A percentile compares a stretch with the other conserved stretches of the same genome.
Evolutionary conservation across 176 grass and related monocot genomes (phyloP).

Genomic region (Tillandsia fasciculata): DNA sequence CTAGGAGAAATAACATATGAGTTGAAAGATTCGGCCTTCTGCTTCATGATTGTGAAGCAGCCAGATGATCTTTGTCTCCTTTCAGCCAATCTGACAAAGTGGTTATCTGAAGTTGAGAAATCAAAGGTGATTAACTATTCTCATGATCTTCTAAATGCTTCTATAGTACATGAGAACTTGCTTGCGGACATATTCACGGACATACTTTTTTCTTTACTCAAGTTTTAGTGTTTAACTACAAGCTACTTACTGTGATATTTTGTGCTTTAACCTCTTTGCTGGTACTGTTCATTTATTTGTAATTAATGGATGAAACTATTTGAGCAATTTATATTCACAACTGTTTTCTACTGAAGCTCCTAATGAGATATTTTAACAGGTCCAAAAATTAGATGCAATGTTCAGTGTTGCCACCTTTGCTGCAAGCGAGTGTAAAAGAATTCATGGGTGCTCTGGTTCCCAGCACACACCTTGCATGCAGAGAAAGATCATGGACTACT

Average conservation of each 20-base stretch:
- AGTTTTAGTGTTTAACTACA: slow-evolving; percentile 8
- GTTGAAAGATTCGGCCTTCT: slow-evolving; percentile 84
- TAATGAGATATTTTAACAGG: slow-evolving; percentile 34
- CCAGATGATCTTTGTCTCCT: slow-evolving; percentile 67
- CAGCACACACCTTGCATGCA: slow-evolving; percentile 75
- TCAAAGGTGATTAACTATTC: slow-evolving; percentile 46
- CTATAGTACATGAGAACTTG: slow-evolving; percentile 4
- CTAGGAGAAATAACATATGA: slow-evolving; percentile 81
- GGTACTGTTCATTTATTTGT: slow-evolving; percentile 1
- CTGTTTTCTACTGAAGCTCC: not conserved
- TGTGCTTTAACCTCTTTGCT: slow-evolving; percentile 7
- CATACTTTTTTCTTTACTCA: not conserved
- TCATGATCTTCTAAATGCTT: slow-evolving; percentile 3
- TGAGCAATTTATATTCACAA: not conserved
- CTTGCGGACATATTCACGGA: not conserved
- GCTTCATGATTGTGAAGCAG: slow-evolving; percentile 58
- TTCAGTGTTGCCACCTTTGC: slow-evolving; percentile 65
- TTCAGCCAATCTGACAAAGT: slow-evolving; percentile 60
- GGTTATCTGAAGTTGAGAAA: slow-evolving; percentile 77
- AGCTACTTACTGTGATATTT: not conserved
- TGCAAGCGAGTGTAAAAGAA: slow-evolving; percentile 57
- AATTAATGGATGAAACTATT: not conserved
- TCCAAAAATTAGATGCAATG: slow-evolving; percentile 77
- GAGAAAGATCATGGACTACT: slow-evolving; percentile 66
- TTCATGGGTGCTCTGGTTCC: slow-evolving; percentile 56